These are phyloP conservation scores for Sporisorium reilianum DNA, from an alignment of 1,284 basidiomycete genomes.

Conservation along the genomic window DNA sequence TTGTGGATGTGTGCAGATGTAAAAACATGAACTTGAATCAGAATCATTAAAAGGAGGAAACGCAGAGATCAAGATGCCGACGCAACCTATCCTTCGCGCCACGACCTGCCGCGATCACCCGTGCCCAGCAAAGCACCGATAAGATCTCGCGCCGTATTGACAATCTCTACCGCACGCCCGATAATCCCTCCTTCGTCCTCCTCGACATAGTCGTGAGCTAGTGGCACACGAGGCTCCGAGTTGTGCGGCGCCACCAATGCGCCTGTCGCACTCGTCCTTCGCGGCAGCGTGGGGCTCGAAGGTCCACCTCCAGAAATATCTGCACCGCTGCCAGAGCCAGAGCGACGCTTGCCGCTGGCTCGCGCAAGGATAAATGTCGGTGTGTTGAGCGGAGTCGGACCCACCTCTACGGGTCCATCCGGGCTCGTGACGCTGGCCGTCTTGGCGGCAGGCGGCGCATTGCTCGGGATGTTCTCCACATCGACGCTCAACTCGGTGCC, in stretches of 20 bases:
- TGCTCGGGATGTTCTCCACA: conserved; percentile 61
- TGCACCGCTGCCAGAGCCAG: conserved; percentile 36
- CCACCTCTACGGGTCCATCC: conserved; percentile 46
- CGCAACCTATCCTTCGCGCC: conserved; percentile 34
- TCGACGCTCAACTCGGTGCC: conserved; percentile 56
- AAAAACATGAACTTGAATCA: background rate
- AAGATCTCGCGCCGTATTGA: conserved; percentile 67
- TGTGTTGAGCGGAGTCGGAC: conserved; percentile 67
- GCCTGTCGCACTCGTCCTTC: conserved; percentile 60
- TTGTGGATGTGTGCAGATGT: background rate
- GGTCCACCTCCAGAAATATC: conserved; percentile 44
- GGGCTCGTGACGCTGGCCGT: conserved; percentile 23
- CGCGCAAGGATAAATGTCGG: conserved; percentile 60
- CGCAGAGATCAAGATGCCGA: background rate
- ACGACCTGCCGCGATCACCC: conserved; percentile 48
- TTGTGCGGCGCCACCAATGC: conserved; percentile 63
- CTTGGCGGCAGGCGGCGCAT: conserved; percentile 31
- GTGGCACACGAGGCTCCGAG: conserved; percentile 59
- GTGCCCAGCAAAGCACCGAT: conserved; percentile 61
- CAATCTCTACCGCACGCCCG: conserved; percentile 65
- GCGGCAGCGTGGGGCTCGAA: conserved; percentile 50
- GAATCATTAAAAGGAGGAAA: background rate
- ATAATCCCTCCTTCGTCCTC: conserved; percentile 67
- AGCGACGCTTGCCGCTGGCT: conserved; percentile 44
- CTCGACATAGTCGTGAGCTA: conserved; percentile 67